Evolutionary conservation across 225 moss, liverwort and hornwort species (phyloP).

Genomic region (Straminergon stramineum): DNA sequence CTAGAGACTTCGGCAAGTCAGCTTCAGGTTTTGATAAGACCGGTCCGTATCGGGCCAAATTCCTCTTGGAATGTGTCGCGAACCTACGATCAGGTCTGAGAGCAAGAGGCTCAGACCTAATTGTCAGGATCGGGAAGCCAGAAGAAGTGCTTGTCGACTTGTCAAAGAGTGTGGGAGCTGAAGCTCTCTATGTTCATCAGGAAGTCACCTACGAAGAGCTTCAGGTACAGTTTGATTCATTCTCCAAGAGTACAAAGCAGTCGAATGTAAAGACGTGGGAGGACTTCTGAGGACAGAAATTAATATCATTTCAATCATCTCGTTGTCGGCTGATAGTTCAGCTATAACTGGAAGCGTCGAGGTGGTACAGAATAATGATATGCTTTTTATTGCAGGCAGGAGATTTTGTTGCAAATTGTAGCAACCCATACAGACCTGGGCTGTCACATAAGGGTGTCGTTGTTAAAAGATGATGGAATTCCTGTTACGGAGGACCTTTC

Average conservation of each 20-base stretch:
- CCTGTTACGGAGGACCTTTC: conserved; percentile 20
- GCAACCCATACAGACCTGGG: conserved; percentile 5
- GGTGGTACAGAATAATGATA: not conserved
- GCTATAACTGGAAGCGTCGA: not conserved
- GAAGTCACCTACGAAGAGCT: conserved; percentile 91
- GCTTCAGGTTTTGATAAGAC: conserved; percentile 96
- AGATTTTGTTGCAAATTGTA: conserved; percentile 12
- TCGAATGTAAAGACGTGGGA: not conserved
- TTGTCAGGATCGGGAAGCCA: conserved; percentile 83
- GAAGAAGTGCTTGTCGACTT: conserved; percentile 74
- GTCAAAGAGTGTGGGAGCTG: conserved; percentile 72
- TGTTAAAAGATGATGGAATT: conserved; percentile 23
- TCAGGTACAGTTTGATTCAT: conserved; percentile 19
- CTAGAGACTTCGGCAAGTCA: conserved; percentile 93
- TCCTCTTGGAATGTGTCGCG: conserved; percentile 77
- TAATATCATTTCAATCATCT: not conserved
- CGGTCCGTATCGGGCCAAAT: conserved; percentile 92
- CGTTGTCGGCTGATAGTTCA: not conserved
- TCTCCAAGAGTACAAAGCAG: not conserved
- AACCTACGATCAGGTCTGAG: conserved; percentile 72
- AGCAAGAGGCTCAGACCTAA: conserved; percentile 79
- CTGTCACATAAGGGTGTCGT: conserved; percentile 19
- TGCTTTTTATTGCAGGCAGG: conserved; percentile 1
- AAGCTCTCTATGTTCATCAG: conserved; percentile 89
- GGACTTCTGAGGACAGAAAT: not conserved